A percentile compares a stretch with the other conserved stretches of the same genome.
These are phyloP conservation scores for Theileria equi DNA, from an alignment of 169 alveolate species.

Conservation along the genomic window DNA sequence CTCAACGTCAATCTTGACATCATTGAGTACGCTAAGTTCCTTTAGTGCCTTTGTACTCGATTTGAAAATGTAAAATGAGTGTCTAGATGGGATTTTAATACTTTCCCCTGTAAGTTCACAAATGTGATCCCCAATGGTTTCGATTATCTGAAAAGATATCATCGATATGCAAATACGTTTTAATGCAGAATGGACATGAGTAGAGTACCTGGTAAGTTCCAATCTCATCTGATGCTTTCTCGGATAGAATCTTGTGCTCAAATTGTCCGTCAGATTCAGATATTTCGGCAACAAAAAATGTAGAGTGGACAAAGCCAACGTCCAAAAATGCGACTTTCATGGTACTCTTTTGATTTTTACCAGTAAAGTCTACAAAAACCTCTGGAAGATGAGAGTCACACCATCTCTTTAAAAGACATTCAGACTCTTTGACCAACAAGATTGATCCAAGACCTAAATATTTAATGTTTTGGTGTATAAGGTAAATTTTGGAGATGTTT, in stretches of 20 bases:
- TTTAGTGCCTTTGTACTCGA: conserved; percentile 54
- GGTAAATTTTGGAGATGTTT: not conserved
- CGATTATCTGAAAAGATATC: conserved; percentile 21
- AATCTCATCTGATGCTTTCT: conserved; percentile 35
- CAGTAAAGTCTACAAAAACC: conserved; percentile 19
- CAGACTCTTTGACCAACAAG: conserved; percentile 37
- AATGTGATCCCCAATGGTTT: conserved; percentile 18
- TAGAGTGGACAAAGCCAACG: conserved; percentile 55
- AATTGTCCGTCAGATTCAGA: conserved; percentile 10
- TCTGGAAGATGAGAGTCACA: conserved; percentile 57
- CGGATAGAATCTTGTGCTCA: conserved; percentile 21
- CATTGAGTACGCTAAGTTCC: conserved; percentile 50
- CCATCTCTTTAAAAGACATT: conserved; percentile 48
- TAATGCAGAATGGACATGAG: not conserved
- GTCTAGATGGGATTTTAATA: conserved; percentile 33
- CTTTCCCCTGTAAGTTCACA: conserved; percentile 4
- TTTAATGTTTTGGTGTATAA: not conserved
- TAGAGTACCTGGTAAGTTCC: conserved; percentile 41
- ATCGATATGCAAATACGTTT: not conserved
- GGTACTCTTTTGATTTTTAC: not conserved
- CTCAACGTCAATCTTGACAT: conserved; percentile 49
- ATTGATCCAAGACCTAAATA: conserved; percentile 12
- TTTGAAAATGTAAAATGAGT: conserved; percentile 34
- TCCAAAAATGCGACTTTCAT: conserved; percentile 58
- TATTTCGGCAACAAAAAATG: conserved; percentile 51